Evolutionary conservation across 768 basidiomycete species (phyloP), one percentile per base, ranked within the genome.

Genomic region (Phlebiopsis gigantea): DNA sequence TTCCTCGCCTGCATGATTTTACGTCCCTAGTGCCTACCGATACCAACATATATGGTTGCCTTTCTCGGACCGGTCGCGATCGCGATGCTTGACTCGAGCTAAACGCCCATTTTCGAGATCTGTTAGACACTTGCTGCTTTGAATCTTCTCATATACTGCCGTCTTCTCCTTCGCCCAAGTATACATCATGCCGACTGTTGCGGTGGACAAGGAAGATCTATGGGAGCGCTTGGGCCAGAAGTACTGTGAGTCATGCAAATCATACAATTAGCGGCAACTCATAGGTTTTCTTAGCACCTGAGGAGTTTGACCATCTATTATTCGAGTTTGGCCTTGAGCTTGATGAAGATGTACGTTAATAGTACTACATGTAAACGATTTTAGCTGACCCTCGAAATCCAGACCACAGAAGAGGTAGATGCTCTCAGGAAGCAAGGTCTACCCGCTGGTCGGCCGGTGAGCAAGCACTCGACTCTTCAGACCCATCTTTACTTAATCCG

Each of bases 261-360:
- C 46, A 45, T 26, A n/a, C 43, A 55, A 57, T 52, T 64, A 57
- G 56, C 46, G 24, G 19, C 2, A 50, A 55, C 55, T 59, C 47
- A 52, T 51, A 55, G 66, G 53, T 50, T 60, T 28, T 51, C 62
- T 29, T 68, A 98, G 96, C 93, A 49, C 85, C 90, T 43, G 88
- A 96, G 60, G 94, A 95, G 61, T 98, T 98, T 65, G 97, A 98
- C 74, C 83, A 84, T 68, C 81, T 98, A 52, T 90, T 92, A 65
- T 99, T 99, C 75, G 93, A 98, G 63, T 99, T 95, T 73, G 97
- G 97, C 55, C 77, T 99, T 46, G 97, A 99, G 74, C 78, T 98
- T 30, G 97, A 99, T 67, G 97, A 97, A 74, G 97, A 99, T 75
- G 96, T 98, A 67, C 63, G 88, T 42, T 17, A 41, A 24, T 53